Conservation (phyloP, 345 rosid species). For the Lumnitzera littorea region DNA sequence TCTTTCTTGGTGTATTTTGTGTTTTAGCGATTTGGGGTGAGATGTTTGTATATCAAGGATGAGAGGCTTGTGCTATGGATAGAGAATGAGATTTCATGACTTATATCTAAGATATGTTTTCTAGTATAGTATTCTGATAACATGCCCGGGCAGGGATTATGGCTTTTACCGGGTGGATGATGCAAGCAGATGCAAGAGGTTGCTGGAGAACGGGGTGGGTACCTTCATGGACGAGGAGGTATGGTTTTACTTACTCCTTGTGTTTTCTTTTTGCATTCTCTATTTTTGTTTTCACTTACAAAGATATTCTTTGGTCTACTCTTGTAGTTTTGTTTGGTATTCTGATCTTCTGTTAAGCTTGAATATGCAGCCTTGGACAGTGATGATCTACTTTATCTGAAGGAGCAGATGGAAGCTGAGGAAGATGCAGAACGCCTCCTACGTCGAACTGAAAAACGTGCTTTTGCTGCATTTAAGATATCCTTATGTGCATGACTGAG, state of each 20-base stretch:
- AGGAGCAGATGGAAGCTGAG: slow-evolving; percentile 99
- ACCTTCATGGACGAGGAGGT: slow-evolving; percentile 99
- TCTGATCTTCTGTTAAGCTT: slow-evolving; percentile 19
- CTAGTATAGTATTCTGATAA: slow-evolving; percentile 61
- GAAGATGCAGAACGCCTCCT: slow-evolving; percentile 97
- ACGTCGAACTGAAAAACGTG: slow-evolving; percentile 92
- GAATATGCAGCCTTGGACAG: slow-evolving; percentile 89
- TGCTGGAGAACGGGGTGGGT: slow-evolving; percentile 99
- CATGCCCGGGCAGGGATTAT: slow-evolving; percentile 99
- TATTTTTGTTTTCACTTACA: background rate
- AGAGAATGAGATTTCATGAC: no score
- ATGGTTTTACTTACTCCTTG: slow-evolving; percentile 8
- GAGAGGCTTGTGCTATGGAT: no score
- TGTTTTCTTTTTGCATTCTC: background rate
- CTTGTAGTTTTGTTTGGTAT: slow-evolving; percentile 4
- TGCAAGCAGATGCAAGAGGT: slow-evolving; percentile 97
- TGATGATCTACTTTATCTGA: slow-evolving; percentile 92
- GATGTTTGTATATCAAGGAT: no score
- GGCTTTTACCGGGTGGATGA: slow-evolving; percentile 57
- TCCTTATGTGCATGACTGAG: slow-evolving; percentile 37
- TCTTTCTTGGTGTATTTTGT: no score
- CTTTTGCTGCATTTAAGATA: slow-evolving; percentile 97
- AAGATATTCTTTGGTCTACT: background rate
- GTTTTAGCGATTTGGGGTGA: no score
- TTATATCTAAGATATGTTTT: background rate